Conservation (phyloP, 768 basidiomycete species). For the Baorangia bicolor region DNA sequence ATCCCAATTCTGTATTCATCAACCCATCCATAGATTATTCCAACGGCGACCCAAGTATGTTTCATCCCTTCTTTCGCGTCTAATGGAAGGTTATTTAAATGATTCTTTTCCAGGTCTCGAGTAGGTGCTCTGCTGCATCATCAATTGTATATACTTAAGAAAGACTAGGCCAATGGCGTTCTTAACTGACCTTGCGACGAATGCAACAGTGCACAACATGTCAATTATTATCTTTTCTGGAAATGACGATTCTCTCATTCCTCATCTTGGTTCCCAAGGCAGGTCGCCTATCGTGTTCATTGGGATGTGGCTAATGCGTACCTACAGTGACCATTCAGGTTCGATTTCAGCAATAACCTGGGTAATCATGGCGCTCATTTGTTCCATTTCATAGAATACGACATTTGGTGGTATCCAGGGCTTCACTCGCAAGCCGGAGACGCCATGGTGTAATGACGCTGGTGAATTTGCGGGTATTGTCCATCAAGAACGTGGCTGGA, state of each 20-base stretch:
- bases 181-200: conserved; percentile 63
- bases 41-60: conserved; percentile 34
- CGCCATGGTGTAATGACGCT: conserved; percentile 61
- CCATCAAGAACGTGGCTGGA: conserved; percentile 70
- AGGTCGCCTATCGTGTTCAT: conserved; percentile 8
- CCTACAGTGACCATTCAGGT: conserved; percentile 56
- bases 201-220: conserved; percentile 52
- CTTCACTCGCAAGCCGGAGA: conserved; percentile 66
- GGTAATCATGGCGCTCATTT: neutral
- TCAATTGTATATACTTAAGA: conserved; percentile 7
- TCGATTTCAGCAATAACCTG: conserved; percentile 5
- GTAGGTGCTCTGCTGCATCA: conserved; percentile 23
- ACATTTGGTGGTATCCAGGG: conserved; percentile 78
- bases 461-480: conserved; percentile 65
- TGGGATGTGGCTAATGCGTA: conserved; percentile 8
- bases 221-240: conserved; percentile 62
- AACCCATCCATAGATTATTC: conserved; percentile 16
- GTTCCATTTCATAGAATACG: conserved; percentile 51
- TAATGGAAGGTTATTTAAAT: neutral
- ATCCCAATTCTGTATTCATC: neutral
- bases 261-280: conserved; percentile 67
- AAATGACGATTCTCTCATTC: conserved; percentile 65
- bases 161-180: conserved; percentile 57
- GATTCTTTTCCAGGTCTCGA: conserved; percentile 27
- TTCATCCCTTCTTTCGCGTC: neutral